Percentiles rank a stretch among this genome's conserved stretches.
Evolutionary conservation across 805 yeast species (phyloP).

Genomic region (Candida easanensis): DNA sequence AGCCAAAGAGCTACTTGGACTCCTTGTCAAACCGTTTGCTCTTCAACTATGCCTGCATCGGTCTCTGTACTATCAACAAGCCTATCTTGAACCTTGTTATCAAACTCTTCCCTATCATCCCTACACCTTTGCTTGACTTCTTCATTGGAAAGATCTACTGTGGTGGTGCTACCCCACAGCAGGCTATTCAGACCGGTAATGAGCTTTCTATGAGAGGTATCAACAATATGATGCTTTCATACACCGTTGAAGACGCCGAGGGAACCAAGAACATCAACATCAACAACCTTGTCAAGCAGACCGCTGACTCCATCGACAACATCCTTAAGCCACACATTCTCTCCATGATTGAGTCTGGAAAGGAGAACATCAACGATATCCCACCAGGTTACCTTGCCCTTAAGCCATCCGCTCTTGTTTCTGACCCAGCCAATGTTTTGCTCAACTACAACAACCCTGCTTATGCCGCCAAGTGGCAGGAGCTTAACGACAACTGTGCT

Average conservation of each 20-base stretch:
- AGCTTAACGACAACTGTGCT: slow-evolving; percentile 64
- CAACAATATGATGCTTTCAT: slow-evolving; percentile 91
- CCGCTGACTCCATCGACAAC: slow-evolving; percentile 62
- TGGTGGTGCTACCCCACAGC: slow-evolving; percentile 78
- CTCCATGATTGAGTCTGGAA: slow-evolving; percentile 44
- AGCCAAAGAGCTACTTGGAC: slow-evolving; percentile 41
- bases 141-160: slow-evolving; percentile 82
- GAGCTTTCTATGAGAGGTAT: slow-evolving; percentile 70
- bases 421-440: slow-evolving; percentile 72
- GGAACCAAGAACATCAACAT: slow-evolving; percentile 65
- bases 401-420: slow-evolving; percentile 87
- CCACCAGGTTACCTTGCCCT: slow-evolving; percentile 92
- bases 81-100: slow-evolving; percentile 59
- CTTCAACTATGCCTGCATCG: slow-evolving; percentile 64
- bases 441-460: slow-evolving; percentile 55
- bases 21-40: slow-evolving; percentile 53
- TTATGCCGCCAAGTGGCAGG: slow-evolving; percentile 49
- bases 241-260: slow-evolving; percentile 90
- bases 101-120: slow-evolving; percentile 69
- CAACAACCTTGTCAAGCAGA: slow-evolving; percentile 56
- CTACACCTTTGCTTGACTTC: slow-evolving; percentile 64
- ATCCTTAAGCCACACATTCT: slow-evolving; percentile 73
- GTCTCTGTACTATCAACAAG: slow-evolving; percentile 64
- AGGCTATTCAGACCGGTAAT: slow-evolving; percentile 70
- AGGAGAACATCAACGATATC: slow-evolving; percentile 54